Evolutionary conservation across 441 rosid genomes (phyloP).

Genomic region (Erodium texanum): DNA sequence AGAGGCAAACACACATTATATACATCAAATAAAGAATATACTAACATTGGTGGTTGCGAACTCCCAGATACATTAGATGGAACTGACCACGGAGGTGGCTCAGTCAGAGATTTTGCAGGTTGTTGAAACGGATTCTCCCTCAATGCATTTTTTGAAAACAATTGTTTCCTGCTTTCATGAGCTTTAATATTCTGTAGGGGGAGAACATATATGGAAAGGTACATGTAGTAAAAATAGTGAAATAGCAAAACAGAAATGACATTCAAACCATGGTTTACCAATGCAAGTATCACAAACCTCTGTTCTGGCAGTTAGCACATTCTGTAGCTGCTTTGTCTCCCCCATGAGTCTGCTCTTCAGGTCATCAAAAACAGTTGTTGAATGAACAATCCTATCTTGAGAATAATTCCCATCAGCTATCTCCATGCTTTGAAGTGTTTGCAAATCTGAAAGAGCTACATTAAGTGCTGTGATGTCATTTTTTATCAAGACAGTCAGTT

Average conservation of each 20-base stretch:
- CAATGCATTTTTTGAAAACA: conserved; percentile 61
- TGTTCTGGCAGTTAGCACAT: conserved; percentile 70
- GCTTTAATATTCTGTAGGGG: conserved; percentile 70
- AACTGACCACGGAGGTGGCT: conserved; percentile 87
- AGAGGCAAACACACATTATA: background rate
- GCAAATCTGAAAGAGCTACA: conserved; percentile 68
- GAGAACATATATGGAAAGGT: background rate
- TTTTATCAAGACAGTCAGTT: conserved; percentile 70
- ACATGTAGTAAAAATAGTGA: background rate
- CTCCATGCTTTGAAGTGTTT: conserved; percentile 74
- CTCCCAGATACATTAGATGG: conserved; percentile 38
- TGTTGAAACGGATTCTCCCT: conserved; percentile 45
- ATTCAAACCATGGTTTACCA: conserved; percentile 10
- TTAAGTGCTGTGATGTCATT: conserved; percentile 65
- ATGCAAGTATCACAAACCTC: conserved; percentile 36
- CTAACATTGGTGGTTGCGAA: conserved; percentile 45
- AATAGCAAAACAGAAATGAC: conserved; percentile 3
- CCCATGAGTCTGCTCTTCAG: conserved; percentile 77
- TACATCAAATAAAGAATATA: conserved; percentile 11
- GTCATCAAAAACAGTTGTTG: conserved; percentile 71
- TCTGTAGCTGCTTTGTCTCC: conserved; percentile 68
- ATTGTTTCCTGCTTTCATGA: conserved; percentile 75
- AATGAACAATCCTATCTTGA: conserved; percentile 66
- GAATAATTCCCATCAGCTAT: conserved; percentile 61
- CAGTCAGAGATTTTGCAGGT: conserved; percentile 39